Base-by-base conservation (phyloP, 2,329 filamentous ascomycete genomes). In the Penicillium sp. region DNA sequence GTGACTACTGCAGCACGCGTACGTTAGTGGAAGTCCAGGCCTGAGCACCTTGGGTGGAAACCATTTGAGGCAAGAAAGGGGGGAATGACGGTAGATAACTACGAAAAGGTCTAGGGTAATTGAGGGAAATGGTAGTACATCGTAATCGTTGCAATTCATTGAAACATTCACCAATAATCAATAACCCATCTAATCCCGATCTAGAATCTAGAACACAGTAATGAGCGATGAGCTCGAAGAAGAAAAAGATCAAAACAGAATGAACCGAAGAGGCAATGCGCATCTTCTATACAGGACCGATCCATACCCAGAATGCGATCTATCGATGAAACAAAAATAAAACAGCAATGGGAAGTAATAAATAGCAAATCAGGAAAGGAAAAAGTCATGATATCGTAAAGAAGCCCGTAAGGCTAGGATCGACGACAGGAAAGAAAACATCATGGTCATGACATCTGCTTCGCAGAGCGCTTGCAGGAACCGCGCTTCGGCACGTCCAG, bases 401-500 rank as follows among this genome's bases (percentile, higher is more conserved):
- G 13, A 35, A 6, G 13, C 5, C 15, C n/a, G 2, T 9, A 26
- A 13, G 29, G 29, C 29, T 6, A 31, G 22, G 9, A 21, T 4
- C 26, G 9, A 13, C 9, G 17, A 32, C 12, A 6, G 2, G 10
- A 17, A 17, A 43, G 3, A 6, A 9, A 33, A 8, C 13, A 40
- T 22, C 19, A 5, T 26, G n/a, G 26, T 50, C 37, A 50, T 32
- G 48, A 50, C 2, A 48, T 53, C 17, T 53, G 48, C 49, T 59
- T 60, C 21, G 54, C 53, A 9, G 57, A 55, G 24, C 63, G 61
- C 58, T 66, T 67, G 48, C 63, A 60, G 13, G 61, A 57, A 13
- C 61, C 57, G 1, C 69, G 68, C 60, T 72, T 72, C 3, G 70
- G 68, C 17, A 75, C 61, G 31, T 76, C 68, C 40, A 73, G 62